Evolutionary conservation across 225 moss, liverwort and hornwort genomes (phyloP), one percentile per base, ranked within the genome.

Genomic region (Bryoerythrophyllum caledonicum): DNA sequence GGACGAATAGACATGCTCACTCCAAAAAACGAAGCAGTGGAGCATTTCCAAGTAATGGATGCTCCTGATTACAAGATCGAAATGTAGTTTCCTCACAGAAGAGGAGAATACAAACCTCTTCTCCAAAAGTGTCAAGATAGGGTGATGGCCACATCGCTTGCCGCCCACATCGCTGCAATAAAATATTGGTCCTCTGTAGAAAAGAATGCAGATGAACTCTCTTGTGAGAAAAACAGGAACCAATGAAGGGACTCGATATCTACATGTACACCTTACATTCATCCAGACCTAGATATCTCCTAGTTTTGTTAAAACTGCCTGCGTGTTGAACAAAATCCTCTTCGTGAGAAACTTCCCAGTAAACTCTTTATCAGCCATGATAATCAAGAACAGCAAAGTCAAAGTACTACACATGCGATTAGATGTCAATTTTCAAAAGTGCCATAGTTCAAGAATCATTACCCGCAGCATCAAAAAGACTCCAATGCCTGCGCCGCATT

Each of bases 81-180:
- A 56, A 48, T 61, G 52, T 30, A 32, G 25, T 9, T 28, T 49
- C 68, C 27, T 14, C 16, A 34, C 55, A 34, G 26, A 77, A 65
- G 37, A 46, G 37, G 35, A 10, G 4, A 80, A 60, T 30, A 35
- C 74, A 63, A 68, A 95, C 95, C 95, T 96, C 95, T 83, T 96
- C 95, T 63, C 95, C 95, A 82, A 86, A 93, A 40, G 88, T 87
- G 80, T 96, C 95, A 80, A 96, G 84, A 77, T 96, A 96, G 30
- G 90, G 95, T 46, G 95, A 93, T 23, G 93, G 95, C 95, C 95
- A 96, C 66, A 85, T 76, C 27, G 95, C 90, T 85, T 90, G 95
- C 69, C 95, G 90, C 70, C 93, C 95, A 80, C 93, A 96, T 51
- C 95, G 84, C 70, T 96, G 93, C 71, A 96, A 83, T 78, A 93